A percentile compares a stretch with the other conserved stretches of the same genome.
Evolutionary conservation across 2,329 filamentous ascomycete genomes (phyloP).

Genomic region (Epichloe amarillans): DNA sequence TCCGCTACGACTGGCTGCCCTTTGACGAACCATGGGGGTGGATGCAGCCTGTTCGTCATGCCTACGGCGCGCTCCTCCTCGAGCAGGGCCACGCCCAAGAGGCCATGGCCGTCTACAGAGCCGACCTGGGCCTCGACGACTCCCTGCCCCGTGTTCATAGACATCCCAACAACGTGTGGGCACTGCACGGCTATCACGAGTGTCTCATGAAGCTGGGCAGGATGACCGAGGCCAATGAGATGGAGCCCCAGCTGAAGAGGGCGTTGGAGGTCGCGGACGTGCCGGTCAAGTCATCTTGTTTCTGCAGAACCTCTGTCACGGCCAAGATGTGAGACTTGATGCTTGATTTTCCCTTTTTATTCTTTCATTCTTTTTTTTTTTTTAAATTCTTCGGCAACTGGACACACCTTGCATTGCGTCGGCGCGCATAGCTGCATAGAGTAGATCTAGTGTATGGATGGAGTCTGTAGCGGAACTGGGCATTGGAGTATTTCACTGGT

Average conservation of each 20-base stretch:
- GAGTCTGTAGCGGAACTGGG: too few species aligned
- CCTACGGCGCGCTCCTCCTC: conserved; percentile 54
- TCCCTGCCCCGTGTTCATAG: conserved; percentile 48
- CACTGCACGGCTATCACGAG: conserved; percentile 60
- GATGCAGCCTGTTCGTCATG: conserved; percentile 64
- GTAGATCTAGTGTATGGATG: too few species aligned
- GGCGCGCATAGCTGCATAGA: too few species aligned
- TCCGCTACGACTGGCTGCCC: conserved; percentile 46
- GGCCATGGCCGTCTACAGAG: conserved; percentile 42
- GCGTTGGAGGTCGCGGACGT: conserved; percentile 47
- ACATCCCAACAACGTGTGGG: conserved; percentile 65
- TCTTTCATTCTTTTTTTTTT: not conserved
- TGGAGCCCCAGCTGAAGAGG: conserved; percentile 30
- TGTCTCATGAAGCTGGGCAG: conserved; percentile 42
- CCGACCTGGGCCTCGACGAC: conserved; percentile 47
- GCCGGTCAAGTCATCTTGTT: conserved; percentile 27
- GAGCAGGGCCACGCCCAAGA: conserved; percentile 49
- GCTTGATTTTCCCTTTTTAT: not conserved
- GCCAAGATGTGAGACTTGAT: conserved; percentile 9
- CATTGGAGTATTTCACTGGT: too few species aligned
- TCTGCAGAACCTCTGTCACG: conserved; percentile 11
- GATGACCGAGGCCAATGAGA: conserved; percentile 21
- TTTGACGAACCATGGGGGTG: conserved; percentile 70
- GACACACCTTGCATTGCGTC: too few species aligned
- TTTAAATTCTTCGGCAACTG: too few species aligned